Base-by-base conservation (phyloP, 2,329 filamentous ascomycete genomes). In the Stagonosporopsis tanaceti region DNA sequence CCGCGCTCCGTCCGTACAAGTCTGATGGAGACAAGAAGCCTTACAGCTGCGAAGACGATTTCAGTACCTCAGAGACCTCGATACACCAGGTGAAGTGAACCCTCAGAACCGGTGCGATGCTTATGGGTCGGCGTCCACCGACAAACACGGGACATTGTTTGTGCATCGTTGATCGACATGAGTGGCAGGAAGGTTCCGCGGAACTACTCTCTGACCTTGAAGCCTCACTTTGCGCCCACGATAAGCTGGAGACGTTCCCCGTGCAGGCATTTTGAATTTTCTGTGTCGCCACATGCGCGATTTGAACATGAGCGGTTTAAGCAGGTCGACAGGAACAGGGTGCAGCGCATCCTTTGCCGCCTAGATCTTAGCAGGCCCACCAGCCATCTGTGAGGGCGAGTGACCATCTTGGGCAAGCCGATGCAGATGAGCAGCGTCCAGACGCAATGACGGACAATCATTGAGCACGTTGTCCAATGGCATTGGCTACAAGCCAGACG, bases 211-310 rank as follows among this genome's bases (percentile, higher is more conserved):
- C 27, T 30, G 38, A 30, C 14, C 20, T 24, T 15, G 42, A 45
- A 53, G 54, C 48, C 54, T 57, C 50, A 57, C 48, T 57, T 15
- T 47, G 32, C 42, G 54, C 54, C 48, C 6, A 17, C 12, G 17
- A 38, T 37, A 22, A 8, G n/a, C 35, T 40, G 45, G 54, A 53
- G 44, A 57, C 42, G n/a, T 48, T 57, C 54, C 48, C 54, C 44
- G 34, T 44, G 25, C 47, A 30, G 4, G 6, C 7, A 17, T 14
- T 37, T 22, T 30, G n/a, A 34, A 24, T 27, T 3, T 22, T 24
- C 9, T 8, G 15, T 24, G n/a, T 57, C 20, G 44, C 48, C 45
- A 53, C 44, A 39, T 53, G 48, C 44, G 50, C 50, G 54, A 44
- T 57, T 47, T 47, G 47, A 41, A 24, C 24, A 24, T 44, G 45